phyloP scores from a whole-genome alignment of 2,329 filamentous ascomycete species.

The Pseudocercospora crystallina region DNA sequence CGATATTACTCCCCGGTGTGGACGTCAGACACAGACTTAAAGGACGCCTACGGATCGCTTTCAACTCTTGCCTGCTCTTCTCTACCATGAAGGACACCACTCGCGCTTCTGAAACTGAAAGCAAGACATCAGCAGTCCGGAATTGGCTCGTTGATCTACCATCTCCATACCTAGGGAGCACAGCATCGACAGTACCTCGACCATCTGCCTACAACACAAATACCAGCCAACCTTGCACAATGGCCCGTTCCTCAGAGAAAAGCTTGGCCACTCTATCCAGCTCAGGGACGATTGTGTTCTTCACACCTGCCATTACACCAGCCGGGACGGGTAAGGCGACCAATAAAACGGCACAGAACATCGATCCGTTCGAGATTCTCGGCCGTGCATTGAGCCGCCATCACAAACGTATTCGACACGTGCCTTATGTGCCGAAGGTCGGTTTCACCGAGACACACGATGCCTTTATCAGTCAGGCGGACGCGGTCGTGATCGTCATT shows the following conservation, averaged over 20 bases:
- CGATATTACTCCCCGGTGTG: slow-evolving; percentile 7
- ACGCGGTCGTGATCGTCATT: slow-evolving; percentile 62
- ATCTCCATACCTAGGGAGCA: slow-evolving; percentile 1
- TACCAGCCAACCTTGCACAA: slow-evolving; percentile 13
- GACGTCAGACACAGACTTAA: not conserved
- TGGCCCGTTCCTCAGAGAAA: slow-evolving; percentile 19
- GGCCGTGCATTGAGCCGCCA: slow-evolving; percentile 62
- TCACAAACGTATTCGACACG: slow-evolving; percentile 65
- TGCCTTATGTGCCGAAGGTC: slow-evolving; percentile 65
- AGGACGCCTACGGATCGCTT: no score
- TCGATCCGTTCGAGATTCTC: slow-evolving; percentile 72
- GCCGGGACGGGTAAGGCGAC: slow-evolving; percentile 37
- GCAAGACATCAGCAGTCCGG: slow-evolving; percentile 8
- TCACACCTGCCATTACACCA: slow-evolving; percentile 42
- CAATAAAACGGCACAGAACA: slow-evolving; percentile 42
- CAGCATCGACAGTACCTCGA: slow-evolving; percentile 1
- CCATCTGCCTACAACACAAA: slow-evolving; percentile 4
- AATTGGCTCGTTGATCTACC: slow-evolving; percentile 14
- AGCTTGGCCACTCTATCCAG: slow-evolving; percentile 33
- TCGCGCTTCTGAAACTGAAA: not conserved
- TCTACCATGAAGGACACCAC: not conserved
- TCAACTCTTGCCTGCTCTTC: not conserved
- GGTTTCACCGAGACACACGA: slow-evolving; percentile 66
- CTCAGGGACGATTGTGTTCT: slow-evolving; percentile 44
- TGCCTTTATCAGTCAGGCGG: slow-evolving; percentile 61